These are phyloP conservation scores for Gossypium gossypioides DNA, from an alignment of 441 rosid species.

Conservation along the genomic window DNA sequence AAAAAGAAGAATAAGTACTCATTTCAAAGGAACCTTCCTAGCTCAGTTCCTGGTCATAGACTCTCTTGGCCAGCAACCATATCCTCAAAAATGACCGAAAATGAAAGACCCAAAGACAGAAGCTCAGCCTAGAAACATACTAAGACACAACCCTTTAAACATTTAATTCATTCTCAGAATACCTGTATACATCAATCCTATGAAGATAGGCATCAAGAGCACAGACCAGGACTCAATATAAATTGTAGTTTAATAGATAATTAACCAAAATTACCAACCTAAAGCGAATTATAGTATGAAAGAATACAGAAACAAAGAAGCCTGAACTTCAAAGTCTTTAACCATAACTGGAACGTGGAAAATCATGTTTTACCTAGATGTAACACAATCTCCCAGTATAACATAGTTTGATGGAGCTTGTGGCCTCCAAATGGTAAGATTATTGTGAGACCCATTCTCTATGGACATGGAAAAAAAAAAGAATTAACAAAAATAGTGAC, in stretches of 20 bases:
- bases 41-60: background rate
- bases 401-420: conserved; percentile 93
- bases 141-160: background rate
- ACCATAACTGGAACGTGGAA: background rate
- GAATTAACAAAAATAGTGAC: background rate
- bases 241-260: background rate
- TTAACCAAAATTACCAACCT: conserved; percentile 1
- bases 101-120: background rate
- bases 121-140: background rate
- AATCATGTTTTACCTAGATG: conserved; percentile 60
- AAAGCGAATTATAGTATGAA: background rate
- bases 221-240: background rate
- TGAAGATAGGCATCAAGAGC: background rate
- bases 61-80: background rate
- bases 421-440: conserved; percentile 96
- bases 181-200: background rate
- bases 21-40: background rate
- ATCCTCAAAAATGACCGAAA: background rate
- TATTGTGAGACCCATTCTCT: conserved; percentile 70
- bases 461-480: conserved; percentile 21
- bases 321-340: background rate
- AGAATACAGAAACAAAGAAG: conserved; percentile 1
- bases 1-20: background rate
- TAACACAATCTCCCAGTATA: conserved; percentile 95
- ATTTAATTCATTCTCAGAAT: background rate